A percentile compares a stretch with the other conserved stretches of the same genome.
phyloP scores from a whole-genome alignment of 495 filamentous ascomycete genomes.

The Penicillium chermesinum region DNA sequence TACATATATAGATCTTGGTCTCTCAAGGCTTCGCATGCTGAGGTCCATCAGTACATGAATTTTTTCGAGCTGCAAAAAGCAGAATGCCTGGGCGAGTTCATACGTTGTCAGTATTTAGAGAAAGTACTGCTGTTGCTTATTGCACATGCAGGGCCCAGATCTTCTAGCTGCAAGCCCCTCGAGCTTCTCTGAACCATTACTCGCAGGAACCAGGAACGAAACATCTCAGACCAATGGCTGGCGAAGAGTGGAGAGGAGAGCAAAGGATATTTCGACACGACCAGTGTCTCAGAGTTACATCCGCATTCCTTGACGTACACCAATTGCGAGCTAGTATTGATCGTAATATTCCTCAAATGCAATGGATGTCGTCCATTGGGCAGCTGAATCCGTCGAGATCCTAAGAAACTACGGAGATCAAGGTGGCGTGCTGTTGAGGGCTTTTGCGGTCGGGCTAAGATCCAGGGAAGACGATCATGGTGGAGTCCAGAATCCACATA shows the following conservation, averaged over 20 bases:
- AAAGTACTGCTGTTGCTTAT: too few relatives aligned
- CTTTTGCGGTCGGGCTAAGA: background rate
- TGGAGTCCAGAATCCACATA: background rate
- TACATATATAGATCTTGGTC: conserved; percentile 7
- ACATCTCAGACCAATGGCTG: conserved; percentile 3
- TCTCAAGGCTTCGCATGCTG: too few relatives aligned
- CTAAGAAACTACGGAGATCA: too few relatives aligned
- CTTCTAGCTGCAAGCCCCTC: conserved; percentile 2
- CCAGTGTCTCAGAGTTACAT: conserved; percentile 21
- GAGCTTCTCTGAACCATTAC: background rate
- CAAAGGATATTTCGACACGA: conserved; percentile 6
- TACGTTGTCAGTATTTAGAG: too few relatives aligned
- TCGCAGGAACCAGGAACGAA: background rate
- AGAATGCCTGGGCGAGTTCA: too few relatives aligned
- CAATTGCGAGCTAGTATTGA: background rate
- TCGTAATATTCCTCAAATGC: too few relatives aligned
- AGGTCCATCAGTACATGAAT: too few relatives aligned
- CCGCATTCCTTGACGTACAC: conserved; percentile 7
- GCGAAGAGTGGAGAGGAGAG: conserved; percentile 16
- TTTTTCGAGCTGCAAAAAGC: too few relatives aligned
- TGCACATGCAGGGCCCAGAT: conserved; percentile 5
- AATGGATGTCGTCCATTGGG: too few relatives aligned
- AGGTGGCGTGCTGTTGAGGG: background rate
- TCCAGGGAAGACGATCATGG: background rate
- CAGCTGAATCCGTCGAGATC: too few relatives aligned